Evolutionary conservation across 106 monocot species (phyloP).

Genomic region (Acorus gramineus): DNA sequence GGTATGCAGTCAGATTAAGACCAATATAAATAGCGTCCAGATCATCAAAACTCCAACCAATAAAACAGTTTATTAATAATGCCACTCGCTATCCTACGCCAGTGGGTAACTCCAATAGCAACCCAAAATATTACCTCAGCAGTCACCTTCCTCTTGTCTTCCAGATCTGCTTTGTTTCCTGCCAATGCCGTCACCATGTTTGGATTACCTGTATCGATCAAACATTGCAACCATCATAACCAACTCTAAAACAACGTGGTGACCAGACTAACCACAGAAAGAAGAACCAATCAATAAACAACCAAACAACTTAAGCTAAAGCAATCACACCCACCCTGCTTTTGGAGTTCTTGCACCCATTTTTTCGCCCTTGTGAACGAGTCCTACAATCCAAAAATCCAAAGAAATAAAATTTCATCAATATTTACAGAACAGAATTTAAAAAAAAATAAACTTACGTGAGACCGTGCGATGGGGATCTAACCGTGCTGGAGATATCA

Average conservation of each 20-base stretch:
- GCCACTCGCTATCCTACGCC: no score
- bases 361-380: slow-evolving; percentile 85
- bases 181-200: slow-evolving; percentile 53
- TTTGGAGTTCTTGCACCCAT: slow-evolving; percentile 85
- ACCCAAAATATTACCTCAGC: slow-evolving; percentile 18
- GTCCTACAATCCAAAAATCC: slow-evolving; percentile 34
- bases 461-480: not conserved
- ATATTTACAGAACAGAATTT: not conserved
- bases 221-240: no score
- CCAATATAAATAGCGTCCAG: no score
- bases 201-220: slow-evolving; percentile 22
- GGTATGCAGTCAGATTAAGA: no score
- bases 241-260: no score
- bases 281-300: no score
- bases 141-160: slow-evolving; percentile 41
- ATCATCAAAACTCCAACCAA: no score
- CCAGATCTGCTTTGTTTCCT: slow-evolving; percentile 47
- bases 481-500: slow-evolving; percentile 74
- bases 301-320: not conserved
- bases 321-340: slow-evolving; percentile 49
- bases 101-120: no score
- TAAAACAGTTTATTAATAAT: no score
- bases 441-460: not conserved
- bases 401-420: not conserved
- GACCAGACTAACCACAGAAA: no score